phyloP scores from a whole-genome alignment of 805 yeast species.

The Sugiyamaella chiloensis region DNA sequence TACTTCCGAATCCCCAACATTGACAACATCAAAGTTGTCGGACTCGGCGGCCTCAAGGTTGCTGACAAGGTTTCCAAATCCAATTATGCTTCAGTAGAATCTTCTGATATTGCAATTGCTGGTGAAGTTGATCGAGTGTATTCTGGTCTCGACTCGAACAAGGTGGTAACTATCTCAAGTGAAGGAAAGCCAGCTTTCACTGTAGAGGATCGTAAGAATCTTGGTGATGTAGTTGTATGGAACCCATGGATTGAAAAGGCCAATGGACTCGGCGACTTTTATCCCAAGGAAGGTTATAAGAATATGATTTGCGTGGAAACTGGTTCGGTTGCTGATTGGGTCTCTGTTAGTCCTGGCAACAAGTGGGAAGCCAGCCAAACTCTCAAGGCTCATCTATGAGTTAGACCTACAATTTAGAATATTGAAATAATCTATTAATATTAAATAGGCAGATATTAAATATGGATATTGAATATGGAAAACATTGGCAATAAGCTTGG shows the following conservation, averaged over 20 bases:
- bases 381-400: slow-evolving; percentile 31
- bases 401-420: no score
- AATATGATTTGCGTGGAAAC: slow-evolving; percentile 95
- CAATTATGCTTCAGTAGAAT: slow-evolving; percentile 33
- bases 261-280: slow-evolving; percentile 81
- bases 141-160: slow-evolving; percentile 47
- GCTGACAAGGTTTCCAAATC: slow-evolving; percentile 72
- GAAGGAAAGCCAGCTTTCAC: slow-evolving; percentile 70
- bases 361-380: slow-evolving; percentile 73
- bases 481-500: no score
- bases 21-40: slow-evolving; percentile 71
- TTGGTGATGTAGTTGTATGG: slow-evolving; percentile 85
- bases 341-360: slow-evolving; percentile 62
- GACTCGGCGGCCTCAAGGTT: slow-evolving; percentile 68
- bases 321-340: slow-evolving; percentile 75
- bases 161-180: slow-evolving; percentile 61
- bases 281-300: slow-evolving; percentile 78
- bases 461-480: no score
- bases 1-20: slow-evolving; percentile 74
- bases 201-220: slow-evolving; percentile 53
- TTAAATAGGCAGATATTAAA: no score
- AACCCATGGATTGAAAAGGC: slow-evolving; percentile 92
- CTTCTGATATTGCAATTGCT: slow-evolving; percentile 27
- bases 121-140: slow-evolving; percentile 85
- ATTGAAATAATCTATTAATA: no score